Evolutionary conservation across 164 flowering plant species (phyloP).

Genomic region (Amborella trichopoda): DNA sequence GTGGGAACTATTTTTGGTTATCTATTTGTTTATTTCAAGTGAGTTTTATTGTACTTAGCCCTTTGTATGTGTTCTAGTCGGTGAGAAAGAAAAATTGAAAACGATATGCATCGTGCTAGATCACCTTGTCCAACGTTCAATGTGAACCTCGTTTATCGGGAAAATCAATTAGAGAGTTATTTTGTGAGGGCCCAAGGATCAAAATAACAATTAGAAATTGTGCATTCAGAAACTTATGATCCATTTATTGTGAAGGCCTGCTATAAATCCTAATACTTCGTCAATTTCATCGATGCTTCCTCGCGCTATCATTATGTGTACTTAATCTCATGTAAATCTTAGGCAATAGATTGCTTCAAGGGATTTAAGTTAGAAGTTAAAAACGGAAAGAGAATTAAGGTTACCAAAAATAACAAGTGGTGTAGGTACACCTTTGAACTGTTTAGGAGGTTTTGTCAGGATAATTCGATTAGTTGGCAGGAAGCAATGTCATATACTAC

Average conservation of each 20-base stretch:
- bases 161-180: neutral
- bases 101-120: too few relatives aligned
- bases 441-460: neutral
- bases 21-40: too few relatives aligned
- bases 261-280: neutral
- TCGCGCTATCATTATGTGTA: neutral
- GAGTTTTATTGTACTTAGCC: too few relatives aligned
- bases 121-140: too few relatives aligned
- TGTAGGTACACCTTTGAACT: neutral
- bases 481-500: neutral
- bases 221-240: neutral
- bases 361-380: neutral
- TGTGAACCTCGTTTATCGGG: neutral
- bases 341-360: neutral
- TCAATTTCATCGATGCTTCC: neutral
- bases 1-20: too few relatives aligned
- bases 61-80: too few relatives aligned
- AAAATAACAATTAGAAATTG: neutral
- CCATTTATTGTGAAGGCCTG: neutral
- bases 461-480: neutral
- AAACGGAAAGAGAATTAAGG: neutral
- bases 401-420: neutral
- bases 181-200: neutral
- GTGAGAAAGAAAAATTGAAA: too few relatives aligned
- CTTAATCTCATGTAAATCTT: neutral